Evolutionary conservation across 164 flowering plant genomes (phyloP).

Genomic region (Euptelea pleiosperma): DNA sequence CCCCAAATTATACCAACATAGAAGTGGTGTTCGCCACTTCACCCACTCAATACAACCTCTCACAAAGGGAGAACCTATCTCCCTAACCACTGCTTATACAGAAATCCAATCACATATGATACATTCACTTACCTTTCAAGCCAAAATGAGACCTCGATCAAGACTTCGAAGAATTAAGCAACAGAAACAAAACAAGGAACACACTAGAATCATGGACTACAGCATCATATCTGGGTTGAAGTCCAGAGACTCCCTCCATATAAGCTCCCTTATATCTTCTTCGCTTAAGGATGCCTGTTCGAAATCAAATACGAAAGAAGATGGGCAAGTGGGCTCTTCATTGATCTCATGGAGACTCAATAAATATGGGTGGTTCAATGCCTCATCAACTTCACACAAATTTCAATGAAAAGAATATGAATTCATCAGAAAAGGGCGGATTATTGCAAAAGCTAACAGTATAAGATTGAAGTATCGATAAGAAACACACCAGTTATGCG

Average conservation of each 20-base stretch:
- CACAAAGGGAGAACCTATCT: constrained; percentile 18
- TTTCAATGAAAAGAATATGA: background rate
- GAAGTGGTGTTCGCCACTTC: background rate
- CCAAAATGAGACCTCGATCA: constrained; percentile 8
- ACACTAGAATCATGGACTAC: background rate
- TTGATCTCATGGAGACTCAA: constrained; percentile 84
- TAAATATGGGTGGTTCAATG: constrained; percentile 75
- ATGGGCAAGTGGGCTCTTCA: constrained; percentile 76
- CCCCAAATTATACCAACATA: constrained; percentile 1
- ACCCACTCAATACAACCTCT: constrained; percentile 4
- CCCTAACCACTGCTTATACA: constrained; percentile 14
- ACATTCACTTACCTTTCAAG: constrained; percentile 5
- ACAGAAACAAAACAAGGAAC: background rate
- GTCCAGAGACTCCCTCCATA: constrained; percentile 64
- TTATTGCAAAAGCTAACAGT: background rate
- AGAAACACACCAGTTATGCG: constrained; percentile 70
- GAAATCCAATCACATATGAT: constrained; percentile 3
- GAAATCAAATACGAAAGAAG: constrained; percentile 74
- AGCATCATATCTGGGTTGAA: constrained; percentile 51
- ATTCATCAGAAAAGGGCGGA: background rate
- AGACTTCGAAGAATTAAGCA: constrained; percentile 4
- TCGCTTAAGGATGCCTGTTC: constrained; percentile 65
- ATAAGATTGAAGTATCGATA: background rate
- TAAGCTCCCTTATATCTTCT: constrained; percentile 81
- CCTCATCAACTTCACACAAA: constrained; percentile 65